A percentile compares a stretch with the other conserved stretches of the same genome.
Conservation (phyloP, 73 alveolate species). For the Diophrys appendiculata region DNA sequence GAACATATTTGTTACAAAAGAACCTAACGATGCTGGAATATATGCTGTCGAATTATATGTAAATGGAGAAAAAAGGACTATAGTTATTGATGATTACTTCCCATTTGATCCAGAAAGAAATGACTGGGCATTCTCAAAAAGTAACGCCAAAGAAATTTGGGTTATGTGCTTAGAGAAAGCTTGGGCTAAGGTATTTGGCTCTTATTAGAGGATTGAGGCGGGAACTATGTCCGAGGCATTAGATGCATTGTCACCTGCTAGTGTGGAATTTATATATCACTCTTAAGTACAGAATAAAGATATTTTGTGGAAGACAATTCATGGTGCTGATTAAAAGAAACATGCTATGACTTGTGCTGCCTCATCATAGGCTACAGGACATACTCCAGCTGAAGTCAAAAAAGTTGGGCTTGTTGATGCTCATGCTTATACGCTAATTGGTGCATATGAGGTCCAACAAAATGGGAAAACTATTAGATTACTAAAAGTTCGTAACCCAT, state of each 20-base stretch:
- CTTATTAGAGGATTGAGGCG: conserved; percentile 87
- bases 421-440: conserved; percentile 73
- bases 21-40: conserved; percentile 72
- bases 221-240: conserved; percentile 80
- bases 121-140: conserved; percentile 92
- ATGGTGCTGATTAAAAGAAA: conserved; percentile 35
- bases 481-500: conserved; percentile 58
- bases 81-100: conserved; percentile 93
- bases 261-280: conserved; percentile 51
- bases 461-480: conserved; percentile 30
- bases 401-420: conserved; percentile 71
- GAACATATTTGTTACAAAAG: conserved; percentile 65
- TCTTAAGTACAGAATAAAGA: conserved; percentile 43
- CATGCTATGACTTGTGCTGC: conserved; percentile 64
- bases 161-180: conserved; percentile 92
- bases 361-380: conserved; percentile 41
- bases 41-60: conserved; percentile 78
- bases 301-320: conserved; percentile 39
- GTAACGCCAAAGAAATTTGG: conserved; percentile 91
- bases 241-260: conserved; percentile 75
- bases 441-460: conserved; percentile 38
- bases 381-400: conserved; percentile 35
- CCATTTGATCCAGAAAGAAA: conserved; percentile 77
- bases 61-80: conserved; percentile 87
- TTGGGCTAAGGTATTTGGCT: conserved; percentile 93